Percentiles rank a stretch among this genome's conserved stretches.
Evolutionary conservation across 1,139 yeast species (phyloP).

Genomic region (Suhomyces bolitotheri): DNA sequence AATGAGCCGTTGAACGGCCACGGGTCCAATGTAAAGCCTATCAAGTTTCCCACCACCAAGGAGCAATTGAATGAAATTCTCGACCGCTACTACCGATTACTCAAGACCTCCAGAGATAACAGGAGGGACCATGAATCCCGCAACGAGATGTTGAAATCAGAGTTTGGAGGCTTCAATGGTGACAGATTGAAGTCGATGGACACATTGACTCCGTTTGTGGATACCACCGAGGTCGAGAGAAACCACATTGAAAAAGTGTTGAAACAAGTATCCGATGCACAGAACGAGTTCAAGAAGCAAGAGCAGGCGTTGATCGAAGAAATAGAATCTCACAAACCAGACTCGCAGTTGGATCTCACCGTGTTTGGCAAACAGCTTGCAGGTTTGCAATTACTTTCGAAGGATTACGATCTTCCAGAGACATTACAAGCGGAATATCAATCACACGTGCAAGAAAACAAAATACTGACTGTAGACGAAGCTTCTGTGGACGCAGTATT

Average conservation of each 20-base stretch:
- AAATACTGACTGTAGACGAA: neutral
- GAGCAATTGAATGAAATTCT: constrained; percentile 35
- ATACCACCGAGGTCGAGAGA: constrained; percentile 20
- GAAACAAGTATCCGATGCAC: constrained; percentile 30
- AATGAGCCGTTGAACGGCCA: constrained; percentile 5
- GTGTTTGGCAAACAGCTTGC: constrained; percentile 67
- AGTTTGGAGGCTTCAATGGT: constrained; percentile 8
- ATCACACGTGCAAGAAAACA: constrained; percentile 6
- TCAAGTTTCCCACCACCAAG: constrained; percentile 28
- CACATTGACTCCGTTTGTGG: constrained; percentile 3
- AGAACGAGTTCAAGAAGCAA: constrained; percentile 27
- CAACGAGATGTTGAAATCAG: constrained; percentile 7
- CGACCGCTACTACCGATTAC: constrained; percentile 33
- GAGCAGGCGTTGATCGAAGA: constrained; percentile 27
- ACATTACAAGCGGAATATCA: constrained; percentile 30
- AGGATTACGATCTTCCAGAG: constrained; percentile 74
- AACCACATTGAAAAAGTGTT: constrained; percentile 34
- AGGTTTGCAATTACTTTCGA: constrained; percentile 74
- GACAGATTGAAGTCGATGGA: constrained; percentile 5
- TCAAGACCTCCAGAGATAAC: constrained; percentile 23
- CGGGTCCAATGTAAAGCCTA: constrained; percentile 3
- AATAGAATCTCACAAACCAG: constrained; percentile 7
- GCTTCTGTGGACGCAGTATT: constrained; percentile 8
- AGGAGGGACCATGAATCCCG: constrained; percentile 13
- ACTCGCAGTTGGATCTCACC: constrained; percentile 40